Percentiles rank a stretch among this genome's conserved stretches.
These are phyloP conservation scores for Sporisorium scitamineum DNA, from an alignment of 1,284 basidiomycete genomes.

Conservation along the genomic window DNA sequence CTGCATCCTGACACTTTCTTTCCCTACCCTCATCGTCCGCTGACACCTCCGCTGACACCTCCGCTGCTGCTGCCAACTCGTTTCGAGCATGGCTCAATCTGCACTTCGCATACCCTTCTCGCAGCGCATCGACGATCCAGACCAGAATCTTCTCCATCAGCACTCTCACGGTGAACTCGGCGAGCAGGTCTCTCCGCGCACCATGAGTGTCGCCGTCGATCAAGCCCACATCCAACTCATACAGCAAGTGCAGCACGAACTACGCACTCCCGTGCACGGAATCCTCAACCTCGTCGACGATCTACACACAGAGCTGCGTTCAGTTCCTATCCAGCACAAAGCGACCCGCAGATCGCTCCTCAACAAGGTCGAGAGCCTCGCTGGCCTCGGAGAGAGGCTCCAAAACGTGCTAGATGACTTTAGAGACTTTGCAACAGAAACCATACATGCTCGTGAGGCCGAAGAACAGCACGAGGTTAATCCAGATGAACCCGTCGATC, in stretches of 20 bases:
- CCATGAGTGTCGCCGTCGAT: constrained; percentile 41
- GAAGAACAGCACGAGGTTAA: constrained; percentile 30
- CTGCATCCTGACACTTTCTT: constrained; percentile 1
- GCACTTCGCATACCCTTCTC: constrained; percentile 18
- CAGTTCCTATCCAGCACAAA: constrained; percentile 11
- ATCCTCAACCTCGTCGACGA: constrained; percentile 37
- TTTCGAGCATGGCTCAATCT: constrained; percentile 18
- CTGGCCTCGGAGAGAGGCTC: constrained; percentile 43
- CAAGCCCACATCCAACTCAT: constrained; percentile 52
- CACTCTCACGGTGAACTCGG: constrained; percentile 25
- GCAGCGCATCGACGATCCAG: constrained; percentile 26
- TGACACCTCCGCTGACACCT: not conserved
- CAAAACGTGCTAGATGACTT: constrained; percentile 47
- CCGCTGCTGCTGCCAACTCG: not conserved
- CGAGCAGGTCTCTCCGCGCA: constrained; percentile 29
- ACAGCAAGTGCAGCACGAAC: constrained; percentile 57
- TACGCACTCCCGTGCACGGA: constrained; percentile 54
- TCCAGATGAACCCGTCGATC: constrained; percentile 41
- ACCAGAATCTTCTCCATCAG: constrained; percentile 4
- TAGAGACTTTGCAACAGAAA: constrained; percentile 47
- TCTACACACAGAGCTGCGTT: constrained; percentile 24
- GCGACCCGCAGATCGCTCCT: constrained; percentile 19
- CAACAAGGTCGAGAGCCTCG: constrained; percentile 29
- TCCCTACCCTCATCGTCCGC: not conserved
- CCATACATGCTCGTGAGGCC: constrained; percentile 34